Conservation (phyloP, 2,329 filamentous ascomycete genomes). For the Hymenoscyphus infarciens region DNA sequence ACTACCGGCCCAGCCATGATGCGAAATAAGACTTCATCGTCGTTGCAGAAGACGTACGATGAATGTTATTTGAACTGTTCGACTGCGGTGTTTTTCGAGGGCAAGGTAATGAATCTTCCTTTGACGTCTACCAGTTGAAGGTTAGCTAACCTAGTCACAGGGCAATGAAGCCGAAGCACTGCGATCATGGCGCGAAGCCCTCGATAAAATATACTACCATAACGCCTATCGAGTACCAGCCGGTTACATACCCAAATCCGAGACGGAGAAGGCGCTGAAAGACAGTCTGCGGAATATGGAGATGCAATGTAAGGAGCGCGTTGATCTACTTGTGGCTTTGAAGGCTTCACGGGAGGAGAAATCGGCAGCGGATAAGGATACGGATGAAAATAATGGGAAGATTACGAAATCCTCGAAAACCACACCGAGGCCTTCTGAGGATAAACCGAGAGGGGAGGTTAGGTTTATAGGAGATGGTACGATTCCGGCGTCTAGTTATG, state of each 20-base stretch:
- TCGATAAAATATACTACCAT: slow-evolving; percentile 85
- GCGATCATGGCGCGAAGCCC: slow-evolving; percentile 82
- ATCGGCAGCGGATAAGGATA: slow-evolving; percentile 23
- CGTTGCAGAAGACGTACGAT: slow-evolving; percentile 95
- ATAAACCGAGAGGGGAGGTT: slow-evolving; percentile 34
- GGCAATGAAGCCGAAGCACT: slow-evolving; percentile 89
- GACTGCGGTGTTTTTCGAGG: slow-evolving; percentile 93
- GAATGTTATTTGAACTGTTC: slow-evolving; percentile 94
- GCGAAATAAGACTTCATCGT: slow-evolving; percentile 61
- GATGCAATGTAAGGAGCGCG: slow-evolving; percentile 86
- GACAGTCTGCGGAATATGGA: slow-evolving; percentile 82
- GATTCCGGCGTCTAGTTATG: slow-evolving; percentile 75
- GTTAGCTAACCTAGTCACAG: slow-evolving; percentile 42
- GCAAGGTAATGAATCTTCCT: slow-evolving; percentile 63
- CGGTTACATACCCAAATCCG: slow-evolving; percentile 66
- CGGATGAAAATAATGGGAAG: slow-evolving; percentile 24
- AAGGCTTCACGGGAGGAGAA: slow-evolving; percentile 57
- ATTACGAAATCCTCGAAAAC: slow-evolving; percentile 35
- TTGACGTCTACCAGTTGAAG: background rate
- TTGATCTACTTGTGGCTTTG: slow-evolving; percentile 81
- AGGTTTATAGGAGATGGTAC: slow-evolving; percentile 78
- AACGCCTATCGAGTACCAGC: slow-evolving; percentile 71
- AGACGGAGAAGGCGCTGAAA: slow-evolving; percentile 78
- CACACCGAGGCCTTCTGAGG: slow-evolving; percentile 29
- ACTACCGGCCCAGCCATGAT: slow-evolving; percentile 35